phyloP scores from a whole-genome alignment of 2,329 filamentous ascomycete genomes.

The Phyllosticta citribraziliensis region DNA sequence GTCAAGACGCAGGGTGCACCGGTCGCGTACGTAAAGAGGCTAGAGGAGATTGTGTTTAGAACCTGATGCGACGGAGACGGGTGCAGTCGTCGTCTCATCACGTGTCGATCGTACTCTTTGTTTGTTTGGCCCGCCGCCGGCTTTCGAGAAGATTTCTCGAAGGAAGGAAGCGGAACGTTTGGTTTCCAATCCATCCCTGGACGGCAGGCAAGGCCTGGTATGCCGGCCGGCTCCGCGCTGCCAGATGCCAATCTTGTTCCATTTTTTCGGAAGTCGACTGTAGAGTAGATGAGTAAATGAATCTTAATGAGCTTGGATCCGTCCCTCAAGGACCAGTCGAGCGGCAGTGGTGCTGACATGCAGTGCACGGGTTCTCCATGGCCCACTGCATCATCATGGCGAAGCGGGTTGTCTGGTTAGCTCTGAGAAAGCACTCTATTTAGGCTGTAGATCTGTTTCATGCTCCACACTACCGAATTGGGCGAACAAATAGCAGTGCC shows the following conservation, averaged over 20 bases:
- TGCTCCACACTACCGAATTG: not conserved
- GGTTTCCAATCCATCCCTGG: not conserved
- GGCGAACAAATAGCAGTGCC: not conserved
- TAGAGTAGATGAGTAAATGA: not conserved
- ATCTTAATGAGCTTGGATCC: not conserved
- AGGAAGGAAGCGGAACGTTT: not conserved
- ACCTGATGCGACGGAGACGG: not conserved
- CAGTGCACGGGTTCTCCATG: not conserved
- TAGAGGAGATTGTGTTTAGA: not conserved
- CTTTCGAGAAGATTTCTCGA: not conserved
- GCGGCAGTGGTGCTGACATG: not conserved
- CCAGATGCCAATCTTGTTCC: not conserved
- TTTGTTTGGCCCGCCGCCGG: not conserved
- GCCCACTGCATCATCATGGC: not conserved
- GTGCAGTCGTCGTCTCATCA: not conserved
- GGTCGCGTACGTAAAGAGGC: not conserved
- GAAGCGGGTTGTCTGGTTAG: not conserved
- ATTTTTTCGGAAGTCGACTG: not conserved
- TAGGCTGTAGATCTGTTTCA: not conserved
- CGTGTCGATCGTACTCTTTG: not conserved
- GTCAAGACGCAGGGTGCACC: not conserved
- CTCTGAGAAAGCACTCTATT: not conserved
- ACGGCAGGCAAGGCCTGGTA: not conserved
- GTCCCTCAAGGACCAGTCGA: not conserved
- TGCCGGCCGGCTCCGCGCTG: not conserved